Evolutionary conservation across 345 rosid genomes (phyloP).

Genomic region (Laguncularia racemosa): DNA sequence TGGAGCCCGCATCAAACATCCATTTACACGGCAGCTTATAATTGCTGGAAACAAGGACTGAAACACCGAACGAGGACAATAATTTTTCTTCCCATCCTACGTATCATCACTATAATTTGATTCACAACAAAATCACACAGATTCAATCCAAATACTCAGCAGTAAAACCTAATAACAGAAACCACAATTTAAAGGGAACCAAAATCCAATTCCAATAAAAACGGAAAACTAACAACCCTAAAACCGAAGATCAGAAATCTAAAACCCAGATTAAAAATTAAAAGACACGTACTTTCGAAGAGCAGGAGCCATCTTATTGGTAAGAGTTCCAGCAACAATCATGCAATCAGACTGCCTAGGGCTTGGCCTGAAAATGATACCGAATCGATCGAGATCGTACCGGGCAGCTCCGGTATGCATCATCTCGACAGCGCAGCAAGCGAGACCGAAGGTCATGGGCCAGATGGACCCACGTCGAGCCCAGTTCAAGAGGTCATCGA

Average conservation of each 20-base stretch:
- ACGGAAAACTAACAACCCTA: slow-evolving; percentile 2
- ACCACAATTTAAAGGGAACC: no score
- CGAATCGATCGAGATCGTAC: slow-evolving; percentile 94
- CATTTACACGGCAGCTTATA: no score
- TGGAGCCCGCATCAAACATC: no score
- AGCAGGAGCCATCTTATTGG: slow-evolving; percentile 99
- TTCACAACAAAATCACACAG: no score
- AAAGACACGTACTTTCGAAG: slow-evolving; percentile 67
- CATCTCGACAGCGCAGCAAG: slow-evolving; percentile 99
- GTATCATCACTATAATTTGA: no score
- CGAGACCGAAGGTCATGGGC: slow-evolving; percentile 99
- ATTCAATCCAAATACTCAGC: no score
- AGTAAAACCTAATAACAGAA: no score
- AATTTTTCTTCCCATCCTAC: no score
- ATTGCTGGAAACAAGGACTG: no score
- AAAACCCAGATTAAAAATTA: background rate
- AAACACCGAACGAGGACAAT: no score
- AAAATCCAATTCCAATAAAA: no score
- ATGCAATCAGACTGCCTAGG: slow-evolving; percentile 98
- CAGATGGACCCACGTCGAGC: slow-evolving; percentile 95
- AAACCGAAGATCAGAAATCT: background rate
- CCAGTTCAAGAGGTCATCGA: slow-evolving; percentile 90
- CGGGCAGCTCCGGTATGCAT: slow-evolving; percentile 99
- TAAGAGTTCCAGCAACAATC: slow-evolving; percentile 98
- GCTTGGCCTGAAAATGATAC: slow-evolving; percentile 91